Evolutionary conservation across 2,329 filamentous ascomycete genomes (phyloP), one percentile per base, ranked within the genome.

Genomic region (Scytalidium lignicola): DNA sequence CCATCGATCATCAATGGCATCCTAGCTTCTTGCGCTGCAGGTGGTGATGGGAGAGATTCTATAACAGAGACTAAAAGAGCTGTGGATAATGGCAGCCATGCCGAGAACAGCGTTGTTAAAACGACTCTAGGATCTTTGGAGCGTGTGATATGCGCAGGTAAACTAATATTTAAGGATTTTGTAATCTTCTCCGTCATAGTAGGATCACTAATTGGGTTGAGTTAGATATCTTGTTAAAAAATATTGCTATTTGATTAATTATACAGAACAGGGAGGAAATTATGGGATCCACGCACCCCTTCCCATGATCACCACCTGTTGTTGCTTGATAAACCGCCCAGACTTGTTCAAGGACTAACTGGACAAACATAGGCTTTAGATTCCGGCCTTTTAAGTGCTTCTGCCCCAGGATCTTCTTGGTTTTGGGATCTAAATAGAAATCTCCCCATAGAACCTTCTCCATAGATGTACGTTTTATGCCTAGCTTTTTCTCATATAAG

Each of bases 361-460:
- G 93, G 13, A 97, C 93, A 67, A 99, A 99, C 80, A 99, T 90
- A 8, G 93, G 93, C 70, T 97, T 99, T 53, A 99, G 72, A 51
- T 86, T 82, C 43, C 93, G 80, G 3, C 93, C 93, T 65, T 95
- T 97, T 45, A 99, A 74, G 72, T 99, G 93, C 68, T 96, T 97
- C 22, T 85, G 81, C 1, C 86, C 88, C 5, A 99, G 74, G 0
- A 99, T 85, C 63, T 95, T 89, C 67, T 96, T 99, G 1, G 91
- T 95, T 69, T 97, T 99, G 6, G 93, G 90, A 62, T 99, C 93
- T 41, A 99, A 74, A 67, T 96, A 99, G 66, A 88, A 99, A 65
- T 90, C 92, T 42, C 93, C 93, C 93, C 93, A 99, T 0, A 99
- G 76, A 0, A 96, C 90, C 65, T 93, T 96, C 68, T 99, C 91